Evolutionary conservation across 2,329 filamentous ascomycete genomes (phyloP).

Genomic region (Lasiodiplodia hormozganensis): DNA sequence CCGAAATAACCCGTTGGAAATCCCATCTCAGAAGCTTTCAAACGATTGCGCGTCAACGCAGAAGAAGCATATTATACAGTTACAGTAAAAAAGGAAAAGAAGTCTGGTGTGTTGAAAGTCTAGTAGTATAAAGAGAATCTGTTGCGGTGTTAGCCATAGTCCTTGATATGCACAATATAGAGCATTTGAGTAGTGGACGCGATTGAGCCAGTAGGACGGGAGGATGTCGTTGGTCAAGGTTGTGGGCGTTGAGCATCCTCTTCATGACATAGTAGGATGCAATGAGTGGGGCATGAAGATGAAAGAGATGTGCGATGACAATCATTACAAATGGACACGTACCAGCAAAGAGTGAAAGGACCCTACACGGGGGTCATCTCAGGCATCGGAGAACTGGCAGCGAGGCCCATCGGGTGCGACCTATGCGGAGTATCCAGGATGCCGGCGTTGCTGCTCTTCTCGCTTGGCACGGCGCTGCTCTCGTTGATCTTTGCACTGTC

Average conservation of each 20-base stretch:
- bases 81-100: constrained; percentile 5
- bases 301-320: neutral
- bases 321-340: neutral
- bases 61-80: constrained; percentile 25
- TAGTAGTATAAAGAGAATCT: constrained; percentile 3
- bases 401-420: constrained; percentile 15
- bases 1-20: constrained; percentile 20
- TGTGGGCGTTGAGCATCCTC: neutral
- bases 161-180: too few species aligned
- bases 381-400: constrained; percentile 23
- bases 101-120: neutral
- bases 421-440: constrained; percentile 44
- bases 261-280: neutral
- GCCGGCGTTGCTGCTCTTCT: constrained; percentile 64
- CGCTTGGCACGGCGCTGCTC: constrained; percentile 65
- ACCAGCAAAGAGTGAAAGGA: neutral
- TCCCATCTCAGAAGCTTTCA: neutral
- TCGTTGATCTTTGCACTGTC: constrained; percentile 64
- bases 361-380: constrained; percentile 28
- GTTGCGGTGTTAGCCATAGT: neutral
- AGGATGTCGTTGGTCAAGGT: neutral
- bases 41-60: constrained; percentile 7
- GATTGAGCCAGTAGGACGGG: neutral
- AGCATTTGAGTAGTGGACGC: neutral
- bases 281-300: neutral